Evolutionary conservation across 2,329 filamentous ascomycete species (phyloP), one percentile per base, ranked within the genome.

Genomic region (Aspergillus sojae): DNA sequence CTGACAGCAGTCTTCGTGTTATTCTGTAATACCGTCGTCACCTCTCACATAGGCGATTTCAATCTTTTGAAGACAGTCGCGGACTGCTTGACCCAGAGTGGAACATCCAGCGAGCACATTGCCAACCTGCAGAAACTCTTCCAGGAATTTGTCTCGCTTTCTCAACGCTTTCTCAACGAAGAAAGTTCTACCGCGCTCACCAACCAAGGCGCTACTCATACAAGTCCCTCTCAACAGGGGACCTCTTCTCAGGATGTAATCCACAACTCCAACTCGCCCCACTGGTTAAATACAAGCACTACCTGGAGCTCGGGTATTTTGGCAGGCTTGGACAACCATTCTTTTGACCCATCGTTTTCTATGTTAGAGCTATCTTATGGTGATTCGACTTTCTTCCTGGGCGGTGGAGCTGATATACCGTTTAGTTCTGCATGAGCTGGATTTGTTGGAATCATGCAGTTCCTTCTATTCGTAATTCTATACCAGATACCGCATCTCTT

Each of bases 11-110:
- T 61, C 50, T 65, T 71, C n/a, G 63, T 65, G 4, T 55, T 71
- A 11, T 70, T 71, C 53, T 71, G 68, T 60, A 71, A 71, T n/a
- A 60, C 66, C 9, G 50, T 71, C 0, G 65, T 62, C 5, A 68
- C 68, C 26, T 68, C 57, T 14, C 62, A 71, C 21, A 39, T 46
- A 11, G 70, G 61, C 4, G 68, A 71, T 57, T 67, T 71, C 30
- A 62, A 65, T 10, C 63, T 71, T 11, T 52, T 71, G 11, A 67
- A 65, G 54, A 60, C 65, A 2, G 62, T 70, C 7, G 63, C 68
- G 1, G 61, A 65, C 12, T 64, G 63, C 19, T 60, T 70, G 2
- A 30, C 46, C 6, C 65, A 65, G 32, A 62, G 53, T 12, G 66
- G 65, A 5, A 14, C 66, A n/a, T 55, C 65, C 39, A 70, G 68